Evolutionary conservation across 345 rosid species (phyloP).

Genomic region (Syzygium grande): DNA sequence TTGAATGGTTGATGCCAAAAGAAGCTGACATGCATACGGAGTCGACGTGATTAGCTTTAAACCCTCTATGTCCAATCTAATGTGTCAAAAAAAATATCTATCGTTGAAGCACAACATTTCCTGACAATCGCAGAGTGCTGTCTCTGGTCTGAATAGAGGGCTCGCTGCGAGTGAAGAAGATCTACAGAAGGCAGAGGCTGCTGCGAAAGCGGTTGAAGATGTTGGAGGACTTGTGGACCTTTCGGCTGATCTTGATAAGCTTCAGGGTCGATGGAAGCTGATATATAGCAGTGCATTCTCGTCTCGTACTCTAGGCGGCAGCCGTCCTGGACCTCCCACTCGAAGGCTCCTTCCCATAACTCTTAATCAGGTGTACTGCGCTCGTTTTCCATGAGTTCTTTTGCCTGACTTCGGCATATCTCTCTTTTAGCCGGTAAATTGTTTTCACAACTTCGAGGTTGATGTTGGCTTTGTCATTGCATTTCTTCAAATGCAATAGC

Average conservation of each 20-base stretch:
- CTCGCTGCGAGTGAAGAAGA: slow-evolving; percentile 69
- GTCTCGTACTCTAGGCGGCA: slow-evolving; percentile 78
- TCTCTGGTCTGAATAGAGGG: slow-evolving; percentile 85
- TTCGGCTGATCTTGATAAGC: slow-evolving; percentile 36
- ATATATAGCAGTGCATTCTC: slow-evolving; percentile 93
- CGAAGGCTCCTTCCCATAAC: slow-evolving; percentile 85
- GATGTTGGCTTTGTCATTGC: neutral
- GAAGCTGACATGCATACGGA: neutral
- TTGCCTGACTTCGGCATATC: neutral
- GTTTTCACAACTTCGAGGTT: neutral
- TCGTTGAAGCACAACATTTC: neutral
- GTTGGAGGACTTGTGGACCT: slow-evolving; percentile 67
- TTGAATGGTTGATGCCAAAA: neutral
- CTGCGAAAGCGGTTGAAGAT: slow-evolving; percentile 70
- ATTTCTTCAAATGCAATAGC: neutral
- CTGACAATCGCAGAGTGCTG: slow-evolving; percentile 38
- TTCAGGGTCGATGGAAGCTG: slow-evolving; percentile 91
- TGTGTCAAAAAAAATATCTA: neutral
- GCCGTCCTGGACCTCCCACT: slow-evolving; percentile 88
- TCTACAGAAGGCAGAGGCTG: slow-evolving; percentile 50
- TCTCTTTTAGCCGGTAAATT: neutral
- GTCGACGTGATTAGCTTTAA: neutral
- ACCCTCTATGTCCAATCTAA: neutral
- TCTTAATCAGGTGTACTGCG: slow-evolving; percentile 67
- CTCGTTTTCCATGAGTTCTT: neutral